Evolutionary conservation across 345 rosid species (phyloP).

Genomic region (Sisymbrium altissimum): DNA sequence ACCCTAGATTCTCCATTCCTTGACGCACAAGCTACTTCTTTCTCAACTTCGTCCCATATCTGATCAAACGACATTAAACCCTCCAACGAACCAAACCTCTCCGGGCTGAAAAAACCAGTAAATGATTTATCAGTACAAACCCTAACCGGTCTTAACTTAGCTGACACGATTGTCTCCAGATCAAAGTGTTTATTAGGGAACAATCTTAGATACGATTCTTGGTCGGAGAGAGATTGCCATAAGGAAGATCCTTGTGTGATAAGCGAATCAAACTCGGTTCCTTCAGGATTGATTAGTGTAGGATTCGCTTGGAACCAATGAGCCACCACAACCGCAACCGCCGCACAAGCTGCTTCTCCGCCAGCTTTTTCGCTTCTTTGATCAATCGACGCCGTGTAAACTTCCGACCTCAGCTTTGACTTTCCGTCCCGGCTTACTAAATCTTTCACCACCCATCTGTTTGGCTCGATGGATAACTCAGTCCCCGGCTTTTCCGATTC

Average conservation of each 20-base stretch:
- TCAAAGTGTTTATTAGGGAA: constrained; percentile 34
- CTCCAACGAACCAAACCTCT: constrained; percentile 39
- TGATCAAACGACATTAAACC: constrained; percentile 53
- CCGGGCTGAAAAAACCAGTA: constrained; percentile 52
- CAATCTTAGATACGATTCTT: constrained; percentile 17
- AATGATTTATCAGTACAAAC: constrained; percentile 37
- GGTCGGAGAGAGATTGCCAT: constrained; percentile 28
- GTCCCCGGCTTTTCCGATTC: constrained; percentile 9
- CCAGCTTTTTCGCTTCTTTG: constrained; percentile 38
- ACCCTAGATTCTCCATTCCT: constrained; percentile 24
- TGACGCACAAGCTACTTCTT: constrained; percentile 15
- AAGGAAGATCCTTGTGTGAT: constrained; percentile 32
- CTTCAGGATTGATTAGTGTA: constrained; percentile 1
- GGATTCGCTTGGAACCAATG: constrained; percentile 34
- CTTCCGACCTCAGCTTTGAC: constrained; percentile 29
- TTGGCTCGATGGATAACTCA: background rate
- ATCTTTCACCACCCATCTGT: constrained; percentile 26
- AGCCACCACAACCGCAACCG: constrained; percentile 30
- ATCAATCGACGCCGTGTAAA: constrained; percentile 32
- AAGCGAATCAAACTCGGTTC: constrained; percentile 29
- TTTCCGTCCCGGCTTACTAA: constrained; percentile 28
- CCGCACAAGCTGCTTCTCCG: constrained; percentile 36
- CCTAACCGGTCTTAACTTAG: constrained; percentile 34
- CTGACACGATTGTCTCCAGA: constrained; percentile 28
- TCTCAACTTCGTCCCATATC: constrained; percentile 43